Base-by-base conservation (phyloP, 2,329 filamentous ascomycete genomes). In the Venturia effusa region DNA sequence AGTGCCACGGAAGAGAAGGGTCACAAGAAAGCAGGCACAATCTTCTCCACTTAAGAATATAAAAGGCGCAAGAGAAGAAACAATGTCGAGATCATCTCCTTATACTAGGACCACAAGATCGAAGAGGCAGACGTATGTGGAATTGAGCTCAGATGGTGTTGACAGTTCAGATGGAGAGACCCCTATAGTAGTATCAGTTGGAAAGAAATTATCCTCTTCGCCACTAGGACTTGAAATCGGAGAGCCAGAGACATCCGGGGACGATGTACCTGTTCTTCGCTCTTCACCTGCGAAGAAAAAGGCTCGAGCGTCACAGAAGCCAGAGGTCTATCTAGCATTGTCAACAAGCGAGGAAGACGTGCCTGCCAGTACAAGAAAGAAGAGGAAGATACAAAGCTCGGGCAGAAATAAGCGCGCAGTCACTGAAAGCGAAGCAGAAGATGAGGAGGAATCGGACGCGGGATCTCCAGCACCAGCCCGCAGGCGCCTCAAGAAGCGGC, bases 171-270 rank as follows among this genome's bases (percentile, higher is more conserved):
- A 57, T 32, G 27, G 19, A 11, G 30, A 57, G 30, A 17, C 34
- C 15, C 15, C 30, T 15, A 30, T n/a, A 19, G 30, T 34, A 5
- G 19, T 17, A 34, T n/a, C 27, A 4, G 27, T 34, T n/a, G n/a
- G 34, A 24, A 41, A 32, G 4, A 57, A 34, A 10, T 30, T 10
- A 17, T 11, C 40, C 19, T 24, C 60, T 27, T 51, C 43, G 60
- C 15, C 30, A n/a, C 27, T n/a, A 5, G 62, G 27, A 5, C 24
- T 57, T 15, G 62, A 37, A 4, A 27, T 64, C 30, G 63, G 27
- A 10, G 63, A 64, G 59, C 43, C 63, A 48, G 63, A 64, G 43
- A 61, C 63, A 22, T 61, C 51, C 10, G 63, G 63, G 8, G 63
- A 64, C 37, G 63, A 64, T 22, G 43, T 45, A 22, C 51, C 61